A percentile compares a stretch with the other conserved stretches of the same genome.
Evolutionary conservation across 78 protist species (phyloP).

Genomic region (Tieghemostelium lacteum): DNA sequence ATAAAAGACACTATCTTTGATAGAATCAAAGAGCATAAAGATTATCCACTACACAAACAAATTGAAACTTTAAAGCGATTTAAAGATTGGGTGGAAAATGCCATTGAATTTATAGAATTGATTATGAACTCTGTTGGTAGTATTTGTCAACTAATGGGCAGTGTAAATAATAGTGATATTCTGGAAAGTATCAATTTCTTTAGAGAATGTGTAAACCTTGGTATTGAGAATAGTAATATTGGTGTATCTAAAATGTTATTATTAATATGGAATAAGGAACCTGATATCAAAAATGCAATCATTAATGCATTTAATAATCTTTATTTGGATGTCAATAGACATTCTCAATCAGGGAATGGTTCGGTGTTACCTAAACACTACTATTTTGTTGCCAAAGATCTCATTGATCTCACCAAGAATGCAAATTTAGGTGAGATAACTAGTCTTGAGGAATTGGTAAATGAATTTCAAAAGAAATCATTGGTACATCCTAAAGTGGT

Average conservation of each 20-base stretch:
- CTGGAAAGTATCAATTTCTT: constrained; percentile 65
- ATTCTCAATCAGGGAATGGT: neutral
- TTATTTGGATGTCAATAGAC: neutral
- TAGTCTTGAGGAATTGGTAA: constrained; percentile 81
- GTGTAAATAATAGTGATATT: constrained; percentile 47
- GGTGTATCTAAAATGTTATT: constrained; percentile 1
- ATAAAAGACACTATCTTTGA: neutral
- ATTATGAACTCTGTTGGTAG: constrained; percentile 13
- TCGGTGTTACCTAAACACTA: neutral
- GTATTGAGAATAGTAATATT: neutral
- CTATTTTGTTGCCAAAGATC: constrained; percentile 10
- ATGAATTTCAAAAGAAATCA: neutral
- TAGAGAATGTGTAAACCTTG: neutral
- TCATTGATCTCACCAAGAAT: constrained; percentile 22
- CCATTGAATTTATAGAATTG: constrained; percentile 15
- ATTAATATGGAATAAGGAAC: constrained; percentile 14
- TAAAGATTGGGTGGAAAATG: constrained; percentile 11
- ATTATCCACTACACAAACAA: neutral
- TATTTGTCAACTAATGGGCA: constrained; percentile 51
- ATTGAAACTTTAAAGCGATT: neutral
- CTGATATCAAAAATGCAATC: constrained; percentile 11
- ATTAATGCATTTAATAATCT: constrained; percentile 37
- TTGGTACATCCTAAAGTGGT: constrained; percentile 5
- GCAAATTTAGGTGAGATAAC: constrained; percentile 80
- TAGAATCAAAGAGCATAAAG: constrained; percentile 20